Evolutionary conservation across 2,329 filamentous ascomycete genomes (phyloP).

Genomic region (Lecanicillium sp.): DNA sequence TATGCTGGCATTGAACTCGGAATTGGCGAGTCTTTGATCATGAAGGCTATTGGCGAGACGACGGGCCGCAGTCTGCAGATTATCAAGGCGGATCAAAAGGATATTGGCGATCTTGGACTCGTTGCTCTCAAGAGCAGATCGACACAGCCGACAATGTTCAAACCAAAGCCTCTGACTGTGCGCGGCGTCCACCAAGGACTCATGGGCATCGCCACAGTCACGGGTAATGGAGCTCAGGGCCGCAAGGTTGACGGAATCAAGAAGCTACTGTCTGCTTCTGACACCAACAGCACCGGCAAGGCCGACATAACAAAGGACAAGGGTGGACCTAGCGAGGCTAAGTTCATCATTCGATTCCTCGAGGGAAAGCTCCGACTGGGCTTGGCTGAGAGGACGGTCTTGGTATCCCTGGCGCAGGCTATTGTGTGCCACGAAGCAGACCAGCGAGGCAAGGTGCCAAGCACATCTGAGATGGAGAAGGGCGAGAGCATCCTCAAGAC

Average conservation of each 20-base stretch:
- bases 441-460: constrained; percentile 61
- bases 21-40: constrained; percentile 97
- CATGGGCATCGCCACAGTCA: constrained; percentile 78
- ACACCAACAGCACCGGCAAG: constrained; percentile 64
- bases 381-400: constrained; percentile 83
- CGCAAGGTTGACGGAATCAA: constrained; percentile 93
- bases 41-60: constrained; percentile 95
- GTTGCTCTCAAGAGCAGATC: constrained; percentile 93
- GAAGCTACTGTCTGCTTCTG: constrained; percentile 87
- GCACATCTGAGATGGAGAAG: constrained; percentile 68
- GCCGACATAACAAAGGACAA: constrained; percentile 90
- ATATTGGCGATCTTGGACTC: constrained; percentile 90
- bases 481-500: constrained; percentile 83
- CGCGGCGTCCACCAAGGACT: constrained; percentile 80
- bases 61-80: constrained; percentile 82
- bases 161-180: constrained; percentile 84
- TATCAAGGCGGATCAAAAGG: constrained; percentile 92
- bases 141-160: constrained; percentile 97
- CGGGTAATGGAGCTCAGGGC: constrained; percentile 80
- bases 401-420: constrained; percentile 84
- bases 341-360: constrained; percentile 85
- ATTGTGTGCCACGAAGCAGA: constrained; percentile 76
- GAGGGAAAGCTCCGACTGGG: constrained; percentile 92
- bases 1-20: constrained; percentile 94
- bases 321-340: constrained; percentile 88